A percentile compares a stretch with the other conserved stretches of the same genome.
phyloP scores from a whole-genome alignment of 331 rosid species.

The Pyracantha coccinea region DNA sequence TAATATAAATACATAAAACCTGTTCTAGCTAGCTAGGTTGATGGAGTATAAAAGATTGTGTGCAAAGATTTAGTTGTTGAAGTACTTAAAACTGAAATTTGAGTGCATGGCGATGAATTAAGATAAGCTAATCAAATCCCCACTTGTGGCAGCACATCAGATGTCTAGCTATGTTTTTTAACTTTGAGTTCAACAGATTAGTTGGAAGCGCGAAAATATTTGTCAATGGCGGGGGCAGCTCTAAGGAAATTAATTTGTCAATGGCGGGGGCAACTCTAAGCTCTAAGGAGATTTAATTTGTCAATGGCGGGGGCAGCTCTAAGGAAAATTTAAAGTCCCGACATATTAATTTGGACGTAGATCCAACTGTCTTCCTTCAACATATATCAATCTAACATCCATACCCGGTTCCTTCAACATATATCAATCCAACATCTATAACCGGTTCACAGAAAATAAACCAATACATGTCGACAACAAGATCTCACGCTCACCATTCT shows the following conservation, averaged over 20 bases:
- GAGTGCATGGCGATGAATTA: background rate
- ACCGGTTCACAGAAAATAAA: background rate
- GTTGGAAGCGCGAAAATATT: too few species aligned
- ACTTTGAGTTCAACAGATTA: too few species aligned
- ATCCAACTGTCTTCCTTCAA: background rate
- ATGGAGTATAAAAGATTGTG: background rate
- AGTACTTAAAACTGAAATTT: background rate
- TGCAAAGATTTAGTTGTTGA: conserved; percentile 8
- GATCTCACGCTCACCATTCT: background rate
- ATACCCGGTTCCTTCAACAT: too few species aligned
- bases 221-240: too few species aligned
- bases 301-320: background rate
- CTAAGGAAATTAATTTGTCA: background rate
- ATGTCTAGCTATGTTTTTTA: too few species aligned
- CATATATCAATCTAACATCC: background rate
- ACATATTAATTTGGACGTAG: conserved; percentile 1
- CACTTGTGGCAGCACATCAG: background rate
- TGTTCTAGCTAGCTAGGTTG: background rate
- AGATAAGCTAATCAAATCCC: background rate
- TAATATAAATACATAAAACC: background rate
- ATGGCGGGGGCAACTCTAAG: background rate
- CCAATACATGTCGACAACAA: background rate
- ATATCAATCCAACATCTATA: background rate
- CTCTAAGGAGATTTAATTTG: background rate
- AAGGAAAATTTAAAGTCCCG: background rate